Evolutionary conservation across 1,284 basidiomycete species (phyloP).

Genomic region (Phlebopus sp.): DNA sequence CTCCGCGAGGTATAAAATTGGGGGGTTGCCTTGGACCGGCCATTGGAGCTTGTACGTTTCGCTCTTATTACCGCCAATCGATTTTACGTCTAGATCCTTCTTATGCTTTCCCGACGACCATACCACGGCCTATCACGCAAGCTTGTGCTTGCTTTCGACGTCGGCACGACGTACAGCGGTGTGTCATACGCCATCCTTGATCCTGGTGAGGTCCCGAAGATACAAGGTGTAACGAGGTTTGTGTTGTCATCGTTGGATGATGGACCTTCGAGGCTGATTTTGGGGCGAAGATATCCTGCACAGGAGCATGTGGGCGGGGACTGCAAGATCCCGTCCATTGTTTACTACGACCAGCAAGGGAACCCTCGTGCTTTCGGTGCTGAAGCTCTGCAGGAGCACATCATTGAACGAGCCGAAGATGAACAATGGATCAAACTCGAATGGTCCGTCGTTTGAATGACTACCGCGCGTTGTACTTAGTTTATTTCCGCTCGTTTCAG

Average conservation of each 20-base stretch:
- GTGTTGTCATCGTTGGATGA: not conserved
- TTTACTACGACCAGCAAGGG: conserved; percentile 51
- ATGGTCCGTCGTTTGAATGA: conserved; percentile 38
- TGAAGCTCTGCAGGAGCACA: conserved; percentile 45
- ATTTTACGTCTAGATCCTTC: conserved; percentile 12
- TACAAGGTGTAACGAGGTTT: conserved; percentile 44
- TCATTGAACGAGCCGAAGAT: conserved; percentile 43
- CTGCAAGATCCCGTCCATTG: conserved; percentile 54
- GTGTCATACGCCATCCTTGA: conserved; percentile 45
- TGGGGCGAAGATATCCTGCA: conserved; percentile 37
- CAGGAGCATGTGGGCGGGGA: conserved; percentile 41
- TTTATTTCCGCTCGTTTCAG: conserved; percentile 28
- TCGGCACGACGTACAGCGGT: conserved; percentile 54
- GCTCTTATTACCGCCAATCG: not conserved
- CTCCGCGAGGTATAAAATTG: conserved; percentile 22
- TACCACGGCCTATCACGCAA: conserved; percentile 36
- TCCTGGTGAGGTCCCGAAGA: conserved; percentile 47
- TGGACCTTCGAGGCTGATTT: conserved; percentile 7
- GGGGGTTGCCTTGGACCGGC: not conserved
- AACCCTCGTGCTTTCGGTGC: conserved; percentile 48
- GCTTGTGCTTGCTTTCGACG: conserved; percentile 48
- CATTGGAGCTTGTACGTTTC: not conserved
- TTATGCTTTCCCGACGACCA: conserved; percentile 33
- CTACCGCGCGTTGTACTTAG: not conserved
- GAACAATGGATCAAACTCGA: conserved; percentile 46